Percentiles rank a stretch among this genome's conserved stretches.
phyloP scores from a whole-genome alignment of 352 stramenopile genomes.

The Pythium insidiosum region DNA sequence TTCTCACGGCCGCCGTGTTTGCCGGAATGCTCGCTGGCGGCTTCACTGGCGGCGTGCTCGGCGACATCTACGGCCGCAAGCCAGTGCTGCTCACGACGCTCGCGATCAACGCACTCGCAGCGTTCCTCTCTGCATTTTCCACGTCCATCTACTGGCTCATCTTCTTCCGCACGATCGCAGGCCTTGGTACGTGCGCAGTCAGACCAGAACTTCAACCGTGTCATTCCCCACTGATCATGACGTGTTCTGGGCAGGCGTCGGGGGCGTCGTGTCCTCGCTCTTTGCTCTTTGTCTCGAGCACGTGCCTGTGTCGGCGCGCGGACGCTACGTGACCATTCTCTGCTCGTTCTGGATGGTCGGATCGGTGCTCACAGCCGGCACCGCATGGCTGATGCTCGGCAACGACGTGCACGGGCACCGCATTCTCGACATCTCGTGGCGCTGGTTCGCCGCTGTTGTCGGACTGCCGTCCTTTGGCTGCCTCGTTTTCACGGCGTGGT shows the following conservation, averaged over 20 bases:
- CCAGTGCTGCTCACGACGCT: conserved; percentile 70
- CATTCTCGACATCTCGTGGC: conserved; percentile 73
- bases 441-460: conserved; percentile 71
- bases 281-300: conserved; percentile 86
- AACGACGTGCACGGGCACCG: conserved; percentile 46
- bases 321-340: conserved; percentile 79
- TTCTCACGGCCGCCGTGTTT: conserved; percentile 85
- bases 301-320: conserved; percentile 54
- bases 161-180: conserved; percentile 59
- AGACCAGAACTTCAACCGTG: background rate
- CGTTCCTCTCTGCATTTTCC: conserved; percentile 68
- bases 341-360: conserved; percentile 91
- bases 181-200: conserved; percentile 18
- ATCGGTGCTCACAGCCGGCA: conserved; percentile 66
- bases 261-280: conserved; percentile 77
- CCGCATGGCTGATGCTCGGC: conserved; percentile 81
- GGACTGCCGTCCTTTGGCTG: conserved; percentile 67
- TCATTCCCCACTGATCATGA: too few species aligned
- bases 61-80: conserved; percentile 80
- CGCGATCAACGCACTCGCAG: conserved; percentile 67
- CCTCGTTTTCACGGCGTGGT: conserved; percentile 48
- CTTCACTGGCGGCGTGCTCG: conserved; percentile 58
- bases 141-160: conserved; percentile 68
- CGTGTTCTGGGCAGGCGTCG: conserved; percentile 43
- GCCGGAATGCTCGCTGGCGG: conserved; percentile 84